Evolutionary conservation across 352 stramenopile genomes (phyloP), one percentile per base, ranked within the genome.

Genomic region (Phytophthora pisi): DNA sequence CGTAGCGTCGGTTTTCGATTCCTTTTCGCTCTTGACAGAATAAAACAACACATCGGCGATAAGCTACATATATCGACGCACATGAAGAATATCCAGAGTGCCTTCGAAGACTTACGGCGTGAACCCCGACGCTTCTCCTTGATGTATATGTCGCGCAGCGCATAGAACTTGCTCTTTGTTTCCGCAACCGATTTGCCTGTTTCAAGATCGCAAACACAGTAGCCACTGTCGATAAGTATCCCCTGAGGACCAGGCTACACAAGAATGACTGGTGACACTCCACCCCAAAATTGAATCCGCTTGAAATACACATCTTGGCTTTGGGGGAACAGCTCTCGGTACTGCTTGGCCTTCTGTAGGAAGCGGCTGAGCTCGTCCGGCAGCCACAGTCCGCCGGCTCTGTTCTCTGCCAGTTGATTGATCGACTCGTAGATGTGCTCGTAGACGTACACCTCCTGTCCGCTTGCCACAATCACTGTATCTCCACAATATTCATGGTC

Each of bases 351-450:
- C 63, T 93, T 93, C 23, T 74, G 52, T 5, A 91, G 62, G 26
- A 88, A 84, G 31, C 72, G 79, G 30, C 75, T 72, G 13, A 95
- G 81, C 45, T 92, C 79, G 50, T 91, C 84, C 1, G 86, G 84
- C 52, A 88, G 70, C 84, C 83, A 93, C 10, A 91, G 68, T 2
- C 79, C 82, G n/a, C 72, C 84, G 18, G 56, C 54, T 18, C 67
- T 68, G 64, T 93, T 95, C 59, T 95, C 87, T 3, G 66, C 52
- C 34, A 93, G 68, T 16, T 66, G 50, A 50, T 62, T 65, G 30
- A 89, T 88, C 5, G 83, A 91, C 64, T 93, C 82, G 56, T 92
- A 89, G 46, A 95, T 66, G 61, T 91, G 75, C 54, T 92, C 77
- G 43, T 91, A 75, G 23, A 91, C 76, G 30, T 77, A 80, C 16